Evolutionary conservation across 2,329 filamentous ascomycete species (phyloP).

Genomic region (Lasiodiplodia gonubiensis): DNA sequence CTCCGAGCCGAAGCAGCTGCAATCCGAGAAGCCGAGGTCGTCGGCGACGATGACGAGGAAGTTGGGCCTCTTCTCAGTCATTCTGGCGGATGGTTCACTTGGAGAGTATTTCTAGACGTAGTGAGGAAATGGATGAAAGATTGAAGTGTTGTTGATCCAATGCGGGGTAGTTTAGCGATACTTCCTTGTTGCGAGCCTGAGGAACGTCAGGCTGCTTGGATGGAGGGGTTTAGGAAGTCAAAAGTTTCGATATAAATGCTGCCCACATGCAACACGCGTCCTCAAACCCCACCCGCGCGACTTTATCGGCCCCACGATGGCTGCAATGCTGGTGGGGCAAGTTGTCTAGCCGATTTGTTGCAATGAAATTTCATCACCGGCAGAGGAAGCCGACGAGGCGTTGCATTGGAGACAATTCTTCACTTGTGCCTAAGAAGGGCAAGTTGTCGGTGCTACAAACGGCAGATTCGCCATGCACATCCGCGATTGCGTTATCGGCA

Average conservation of each 20-base stretch:
- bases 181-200: background rate
- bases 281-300: background rate
- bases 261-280: background rate
- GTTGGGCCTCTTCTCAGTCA: constrained; percentile 54
- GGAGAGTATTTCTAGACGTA: no score
- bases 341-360: background rate
- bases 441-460: background rate
- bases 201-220: background rate
- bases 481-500: constrained; percentile 19
- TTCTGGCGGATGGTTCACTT: background rate
- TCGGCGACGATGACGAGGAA: constrained; percentile 66
- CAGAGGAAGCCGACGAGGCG: background rate
- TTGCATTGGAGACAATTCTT: background rate
- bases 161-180: background rate
- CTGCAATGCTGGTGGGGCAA: background rate
- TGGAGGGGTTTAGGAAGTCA: background rate
- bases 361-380: background rate
- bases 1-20: constrained; percentile 64
- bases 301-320: constrained; percentile 1
- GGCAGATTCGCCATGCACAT: constrained; percentile 15
- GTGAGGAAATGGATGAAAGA: background rate
- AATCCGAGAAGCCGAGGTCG: constrained; percentile 66
- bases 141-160: background rate
- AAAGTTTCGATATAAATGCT: background rate
- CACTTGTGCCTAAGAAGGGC: background rate